These are phyloP conservation scores for Lupinus albus DNA, from an alignment of 306 rosid genomes.

Conservation along the genomic window DNA sequence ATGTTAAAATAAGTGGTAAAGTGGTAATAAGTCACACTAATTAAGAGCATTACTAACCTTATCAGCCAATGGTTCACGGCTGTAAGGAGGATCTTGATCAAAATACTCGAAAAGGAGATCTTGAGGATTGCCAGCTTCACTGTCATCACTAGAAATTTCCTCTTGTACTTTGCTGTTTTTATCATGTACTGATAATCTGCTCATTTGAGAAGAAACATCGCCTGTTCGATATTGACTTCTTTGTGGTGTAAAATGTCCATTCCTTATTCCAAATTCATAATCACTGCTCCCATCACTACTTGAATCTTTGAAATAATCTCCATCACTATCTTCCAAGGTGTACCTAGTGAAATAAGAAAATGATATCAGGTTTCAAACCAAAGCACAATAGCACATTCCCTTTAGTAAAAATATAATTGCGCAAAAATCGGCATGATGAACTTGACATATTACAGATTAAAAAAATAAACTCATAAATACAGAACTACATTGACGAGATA, in stretches of 20 bases:
- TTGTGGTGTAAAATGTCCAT: constrained; percentile 42
- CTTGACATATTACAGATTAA: neutral
- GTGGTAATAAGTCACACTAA: constrained; percentile 31
- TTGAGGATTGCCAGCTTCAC: constrained; percentile 60
- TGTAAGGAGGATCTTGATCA: constrained; percentile 73
- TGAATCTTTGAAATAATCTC: constrained; percentile 66
- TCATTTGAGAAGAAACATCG: constrained; percentile 45
- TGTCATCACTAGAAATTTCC: constrained; percentile 72
- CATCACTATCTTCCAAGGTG: constrained; percentile 62
- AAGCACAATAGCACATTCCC: neutral
- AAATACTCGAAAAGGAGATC: constrained; percentile 74
- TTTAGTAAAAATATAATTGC: neutral
- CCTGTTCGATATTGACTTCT: constrained; percentile 40
- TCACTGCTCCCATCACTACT: constrained; percentile 89
- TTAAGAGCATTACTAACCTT: constrained; percentile 57
- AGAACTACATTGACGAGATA: neutral
- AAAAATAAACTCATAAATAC: neutral
- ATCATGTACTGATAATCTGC: constrained; percentile 51
- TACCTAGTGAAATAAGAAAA: constrained; percentile 52
- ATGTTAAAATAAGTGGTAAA: constrained; percentile 19
- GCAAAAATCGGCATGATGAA: neutral
- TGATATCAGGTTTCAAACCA: constrained; percentile 26
- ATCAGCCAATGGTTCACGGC: constrained; percentile 85
- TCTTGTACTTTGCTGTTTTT: constrained; percentile 48
- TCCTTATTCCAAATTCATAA: constrained; percentile 57